phyloP scores from a whole-genome alignment of 1,284 basidiomycete genomes.

The Cutaneotrichosporon sp. region DNA sequence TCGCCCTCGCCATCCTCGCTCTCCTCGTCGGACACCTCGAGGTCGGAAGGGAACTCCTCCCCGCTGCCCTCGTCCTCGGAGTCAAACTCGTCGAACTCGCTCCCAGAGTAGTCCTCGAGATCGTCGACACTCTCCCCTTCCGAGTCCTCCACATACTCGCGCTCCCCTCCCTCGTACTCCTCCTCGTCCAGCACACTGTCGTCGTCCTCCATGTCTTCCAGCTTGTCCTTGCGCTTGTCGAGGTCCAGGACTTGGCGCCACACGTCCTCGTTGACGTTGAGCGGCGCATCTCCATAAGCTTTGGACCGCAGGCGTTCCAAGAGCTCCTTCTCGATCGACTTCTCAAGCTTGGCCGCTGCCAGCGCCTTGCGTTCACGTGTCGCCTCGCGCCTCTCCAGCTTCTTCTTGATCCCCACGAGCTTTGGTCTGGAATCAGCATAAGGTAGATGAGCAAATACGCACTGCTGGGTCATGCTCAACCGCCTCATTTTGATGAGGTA shows the following conservation, averaged over 20 bases:
- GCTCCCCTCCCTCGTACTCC: conserved; percentile 52
- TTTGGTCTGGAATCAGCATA: conserved; percentile 63
- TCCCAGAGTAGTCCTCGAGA: conserved; percentile 58
- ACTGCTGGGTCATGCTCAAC: conserved; percentile 84
- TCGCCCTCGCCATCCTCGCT: conserved; percentile 50
- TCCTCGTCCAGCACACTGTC: conserved; percentile 57
- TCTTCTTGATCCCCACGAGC: conserved; percentile 93
- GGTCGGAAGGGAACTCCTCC: conserved; percentile 44
- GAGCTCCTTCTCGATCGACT: conserved; percentile 91
- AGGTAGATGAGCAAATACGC: conserved; percentile 35
- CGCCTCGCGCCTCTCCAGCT: conserved; percentile 89
- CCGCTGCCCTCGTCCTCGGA: conserved; percentile 33
- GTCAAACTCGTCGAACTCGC: conserved; percentile 44
- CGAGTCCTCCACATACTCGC: conserved; percentile 78
- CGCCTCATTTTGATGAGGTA: conserved; percentile 98
- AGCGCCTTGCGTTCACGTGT: conserved; percentile 93
- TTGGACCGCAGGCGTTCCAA: conserved; percentile 92
- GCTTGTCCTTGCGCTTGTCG: conserved; percentile 56
- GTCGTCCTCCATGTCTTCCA: conserved; percentile 55
- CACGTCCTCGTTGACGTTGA: conserved; percentile 97
- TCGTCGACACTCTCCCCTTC: conserved; percentile 55
- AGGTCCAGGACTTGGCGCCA: conserved; percentile 86
- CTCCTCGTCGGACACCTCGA: conserved; percentile 43
- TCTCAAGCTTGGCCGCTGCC: conserved; percentile 87
- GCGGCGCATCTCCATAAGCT: conserved; percentile 93